Evolutionary conservation across 2,329 filamentous ascomycete species (phyloP).

Genomic region (Phialocephala sp.): DNA sequence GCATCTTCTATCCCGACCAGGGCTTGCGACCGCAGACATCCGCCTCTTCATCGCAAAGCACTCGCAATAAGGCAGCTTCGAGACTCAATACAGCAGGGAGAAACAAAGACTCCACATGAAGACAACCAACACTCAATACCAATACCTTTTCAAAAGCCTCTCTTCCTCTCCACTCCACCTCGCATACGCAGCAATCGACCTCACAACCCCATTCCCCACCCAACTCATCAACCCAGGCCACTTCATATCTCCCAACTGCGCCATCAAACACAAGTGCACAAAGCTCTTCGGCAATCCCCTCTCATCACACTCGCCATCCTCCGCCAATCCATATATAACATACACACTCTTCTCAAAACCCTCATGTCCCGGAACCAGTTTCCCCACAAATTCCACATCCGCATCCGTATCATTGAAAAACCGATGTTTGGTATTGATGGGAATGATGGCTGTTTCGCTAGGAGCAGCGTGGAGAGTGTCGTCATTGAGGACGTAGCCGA

Average conservation of each 20-base stretch:
- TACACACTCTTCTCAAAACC: slow-evolving; percentile 21
- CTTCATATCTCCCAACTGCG: slow-evolving; percentile 23
- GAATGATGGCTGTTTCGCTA: slow-evolving; percentile 16
- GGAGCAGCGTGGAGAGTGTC: not conserved
- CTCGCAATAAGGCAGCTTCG: too few relatives aligned
- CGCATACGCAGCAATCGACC: slow-evolving; percentile 17
- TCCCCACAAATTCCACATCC: slow-evolving; percentile 12
- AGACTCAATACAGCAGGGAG: too few relatives aligned
- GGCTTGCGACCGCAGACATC: too few relatives aligned
- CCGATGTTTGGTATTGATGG: slow-evolving; percentile 17
- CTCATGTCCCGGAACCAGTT: slow-evolving; percentile 16
- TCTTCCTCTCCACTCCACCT: slow-evolving; percentile 27
- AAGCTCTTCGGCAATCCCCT: slow-evolving; percentile 19
- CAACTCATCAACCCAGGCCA: slow-evolving; percentile 18
- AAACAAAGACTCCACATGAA: not conserved
- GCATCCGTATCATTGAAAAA: slow-evolving; percentile 17
- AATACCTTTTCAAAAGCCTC: slow-evolving; percentile 25
- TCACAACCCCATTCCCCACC: slow-evolving; percentile 17
- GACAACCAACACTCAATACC: slow-evolving; percentile 16
- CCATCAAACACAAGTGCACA: slow-evolving; percentile 21
- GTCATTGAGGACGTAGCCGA: slow-evolving; percentile 2
- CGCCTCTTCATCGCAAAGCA: too few relatives aligned
- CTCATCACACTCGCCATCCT: slow-evolving; percentile 20
- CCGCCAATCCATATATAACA: slow-evolving; percentile 19
- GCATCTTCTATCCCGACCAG: too few relatives aligned